Evolutionary conservation across 2,329 filamentous ascomycete genomes (phyloP), one percentile per base, ranked within the genome.

Genomic region (Rhynchosporium agropyri): DNA sequence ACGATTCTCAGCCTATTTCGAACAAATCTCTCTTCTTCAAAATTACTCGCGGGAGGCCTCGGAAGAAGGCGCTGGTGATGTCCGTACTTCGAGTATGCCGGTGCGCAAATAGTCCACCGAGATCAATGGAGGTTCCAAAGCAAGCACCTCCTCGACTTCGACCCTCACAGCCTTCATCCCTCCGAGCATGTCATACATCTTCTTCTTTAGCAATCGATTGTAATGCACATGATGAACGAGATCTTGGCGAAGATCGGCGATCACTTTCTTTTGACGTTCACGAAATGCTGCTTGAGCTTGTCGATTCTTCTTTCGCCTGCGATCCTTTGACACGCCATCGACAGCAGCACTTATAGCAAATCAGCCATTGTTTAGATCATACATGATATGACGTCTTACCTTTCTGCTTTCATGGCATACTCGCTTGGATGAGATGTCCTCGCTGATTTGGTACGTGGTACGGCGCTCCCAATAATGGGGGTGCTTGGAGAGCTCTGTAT

Each of bases 231-330:
- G 36, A 45, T 50, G 57, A 12, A 29, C 45, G 9, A 59, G 12
- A 28, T 59, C 43, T 15, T 40, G 43, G 29, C 46, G 45, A n/a
- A 59, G 45, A 20, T 59, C 46, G 13, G 50, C 48, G 15, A 54
- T 45, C 10, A 54, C 48, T 26, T 45, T 54, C 40, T 60, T 60
- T 26, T 60, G 48, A 9, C 58, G 58, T 29, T 54, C 48, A n/a
- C 58, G 58, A 28, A 60, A 46, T 4, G 58, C 33, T 43, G 50
- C 38, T 20, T 54, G 58, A 13, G 58, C 58, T 33, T 53, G 48
- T 4, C 48, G 36, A 26, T 60, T 60, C 15, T 60, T 43, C 49
- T 28, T 42, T n/a, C 48, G 38, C 26, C 58, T 50, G 42, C 55
- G 31, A 28, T 58, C 55, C 42, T 58, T 58, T 2, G 55, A 58